Base-by-base conservation (phyloP, 1,284 basidiomycete species). In the Cerioporus squamosus region DNA sequence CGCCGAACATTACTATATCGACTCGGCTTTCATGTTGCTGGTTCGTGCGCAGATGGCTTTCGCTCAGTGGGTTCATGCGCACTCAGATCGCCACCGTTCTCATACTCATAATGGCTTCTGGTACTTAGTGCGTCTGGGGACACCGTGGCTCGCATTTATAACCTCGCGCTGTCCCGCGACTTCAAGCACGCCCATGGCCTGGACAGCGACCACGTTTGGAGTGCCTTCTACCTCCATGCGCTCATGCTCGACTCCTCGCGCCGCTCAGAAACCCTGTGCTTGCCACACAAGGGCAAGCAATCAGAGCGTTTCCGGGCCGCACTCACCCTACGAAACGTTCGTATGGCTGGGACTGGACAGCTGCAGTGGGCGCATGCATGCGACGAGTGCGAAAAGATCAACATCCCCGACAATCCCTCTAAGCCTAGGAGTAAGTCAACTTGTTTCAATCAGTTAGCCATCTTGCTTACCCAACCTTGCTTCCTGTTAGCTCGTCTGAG, bases 301-400 rank as follows among this genome's bases (percentile, higher is more conserved):
- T 38, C 49, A 2, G 31, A 54, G 12, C 46, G 51, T 23, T 46
- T 53, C 12, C 15, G 15, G 15, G 26, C 17, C 2, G 57, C 56
- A 1, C 20, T 58, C 4, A 15, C 42, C 8, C 20, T 17, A 14
- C 44, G 51, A 7, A 58, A 58, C n/a, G 12, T 17, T 6, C 39
- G 18, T 22, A 58, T 58, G 23, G 38, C 15, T 12, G 26, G 38
- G 1, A 24, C 65, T 14, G 71, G 72, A 0, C 72, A 74, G 29
- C 62, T 64, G 23, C 66, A 65, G 5, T 65, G 68, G 15, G 24
- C 22, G 1, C 72, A 74, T 53, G 65, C 53, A 2, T 74, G 72
- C 47, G 54, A 70, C 18, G 60, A 58, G n/a, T 73, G 72, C 45
- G 53, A 64, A 0, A 43, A 61, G 14, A 62, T 53, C 42, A 5